These are phyloP conservation scores for Tylopilus intermedius DNA, from an alignment of 768 basidiomycete genomes.

Conservation along the genomic window DNA sequence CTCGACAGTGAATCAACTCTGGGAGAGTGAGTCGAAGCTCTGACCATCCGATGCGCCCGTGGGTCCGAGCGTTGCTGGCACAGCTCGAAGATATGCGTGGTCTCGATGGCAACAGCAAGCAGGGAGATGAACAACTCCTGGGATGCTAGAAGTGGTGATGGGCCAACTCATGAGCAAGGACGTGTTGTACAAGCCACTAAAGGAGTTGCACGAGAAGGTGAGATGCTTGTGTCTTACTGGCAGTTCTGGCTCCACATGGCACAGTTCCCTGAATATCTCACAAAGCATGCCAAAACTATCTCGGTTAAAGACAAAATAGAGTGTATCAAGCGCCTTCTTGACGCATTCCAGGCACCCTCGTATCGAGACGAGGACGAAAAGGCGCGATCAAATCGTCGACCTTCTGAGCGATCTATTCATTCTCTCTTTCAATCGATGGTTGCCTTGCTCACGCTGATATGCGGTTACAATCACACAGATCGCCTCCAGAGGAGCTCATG, in stretches of 20 bases:
- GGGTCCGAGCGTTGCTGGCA: slow-evolving; percentile 39
- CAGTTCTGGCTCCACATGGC: neutral
- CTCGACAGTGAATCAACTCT: slow-evolving; percentile 70
- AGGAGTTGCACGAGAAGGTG: slow-evolving; percentile 51
- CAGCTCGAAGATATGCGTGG: slow-evolving; percentile 34
- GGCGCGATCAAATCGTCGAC: slow-evolving; percentile 46
- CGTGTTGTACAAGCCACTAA: slow-evolving; percentile 77
- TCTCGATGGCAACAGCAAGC: slow-evolving; percentile 32
- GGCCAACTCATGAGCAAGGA: slow-evolving; percentile 31
- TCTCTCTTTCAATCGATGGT: neutral
- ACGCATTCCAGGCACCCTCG: slow-evolving; percentile 56
- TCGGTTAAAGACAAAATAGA: slow-evolving; percentile 54
- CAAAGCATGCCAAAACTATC: slow-evolving; percentile 48
- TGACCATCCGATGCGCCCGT: slow-evolving; percentile 16
- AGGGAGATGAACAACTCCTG: slow-evolving; percentile 46
- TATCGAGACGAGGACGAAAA: slow-evolving; percentile 55
- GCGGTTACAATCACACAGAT: slow-evolving; percentile 64
- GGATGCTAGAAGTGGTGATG: slow-evolving; percentile 65
- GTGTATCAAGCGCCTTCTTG: slow-evolving; percentile 54
- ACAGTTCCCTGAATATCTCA: slow-evolving; percentile 72
- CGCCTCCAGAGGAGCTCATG: slow-evolving; percentile 80
- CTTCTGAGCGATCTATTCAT: slow-evolving; percentile 68
- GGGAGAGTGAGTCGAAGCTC: slow-evolving; percentile 52
- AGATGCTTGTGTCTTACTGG: neutral
- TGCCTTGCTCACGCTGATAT: neutral